Evolutionary conservation across 306 rosid species (phyloP).

Genomic region (Elaeagnus macrophylla): DNA sequence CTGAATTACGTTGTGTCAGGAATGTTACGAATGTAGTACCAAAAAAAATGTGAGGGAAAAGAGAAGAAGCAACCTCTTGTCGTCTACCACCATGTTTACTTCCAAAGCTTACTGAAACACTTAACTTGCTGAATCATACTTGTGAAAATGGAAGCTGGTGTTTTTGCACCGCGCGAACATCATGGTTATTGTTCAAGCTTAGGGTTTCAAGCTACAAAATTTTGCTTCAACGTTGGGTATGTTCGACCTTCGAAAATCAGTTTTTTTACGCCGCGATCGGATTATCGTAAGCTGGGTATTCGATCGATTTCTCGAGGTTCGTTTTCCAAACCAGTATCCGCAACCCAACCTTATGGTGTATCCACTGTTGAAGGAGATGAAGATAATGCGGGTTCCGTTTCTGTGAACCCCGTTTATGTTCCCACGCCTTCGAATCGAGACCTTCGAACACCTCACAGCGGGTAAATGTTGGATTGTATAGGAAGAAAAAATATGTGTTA

Average conservation of each 20-base stretch:
- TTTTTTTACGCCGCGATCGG: constrained; percentile 2
- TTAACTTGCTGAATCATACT: too few relatives aligned
- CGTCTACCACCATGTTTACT: too few relatives aligned
- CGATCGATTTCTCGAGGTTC: constrained; percentile 16
- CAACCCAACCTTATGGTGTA: constrained; percentile 9
- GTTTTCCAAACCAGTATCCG: constrained; percentile 5
- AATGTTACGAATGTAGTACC: too few relatives aligned
- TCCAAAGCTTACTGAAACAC: too few relatives aligned
- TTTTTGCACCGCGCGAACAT: constrained; percentile 16
- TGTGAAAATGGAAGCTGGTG: constrained; percentile 30
- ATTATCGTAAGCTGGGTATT: constrained; percentile 16
- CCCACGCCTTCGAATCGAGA: constrained; percentile 64
- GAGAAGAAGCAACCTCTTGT: too few relatives aligned
- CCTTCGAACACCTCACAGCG: constrained; percentile 95
- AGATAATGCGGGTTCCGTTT: constrained; percentile 8
- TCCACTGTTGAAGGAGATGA: constrained; percentile 10
- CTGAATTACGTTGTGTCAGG: too few relatives aligned
- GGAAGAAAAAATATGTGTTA: too few relatives aligned
- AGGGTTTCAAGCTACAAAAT: constrained; percentile 8
- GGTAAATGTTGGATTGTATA: constrained; percentile 27
- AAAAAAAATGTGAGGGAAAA: too few relatives aligned
- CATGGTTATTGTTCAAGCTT: constrained; percentile 18
- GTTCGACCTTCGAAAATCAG: constrained; percentile 12
- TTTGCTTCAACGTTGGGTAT: constrained; percentile 7
- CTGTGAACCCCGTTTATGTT: constrained; percentile 34